Evolutionary conservation across 495 filamentous ascomycete species (phyloP), one percentile per base, ranked within the genome.

Genomic region (Umbilicaria muhlenbergii): DNA sequence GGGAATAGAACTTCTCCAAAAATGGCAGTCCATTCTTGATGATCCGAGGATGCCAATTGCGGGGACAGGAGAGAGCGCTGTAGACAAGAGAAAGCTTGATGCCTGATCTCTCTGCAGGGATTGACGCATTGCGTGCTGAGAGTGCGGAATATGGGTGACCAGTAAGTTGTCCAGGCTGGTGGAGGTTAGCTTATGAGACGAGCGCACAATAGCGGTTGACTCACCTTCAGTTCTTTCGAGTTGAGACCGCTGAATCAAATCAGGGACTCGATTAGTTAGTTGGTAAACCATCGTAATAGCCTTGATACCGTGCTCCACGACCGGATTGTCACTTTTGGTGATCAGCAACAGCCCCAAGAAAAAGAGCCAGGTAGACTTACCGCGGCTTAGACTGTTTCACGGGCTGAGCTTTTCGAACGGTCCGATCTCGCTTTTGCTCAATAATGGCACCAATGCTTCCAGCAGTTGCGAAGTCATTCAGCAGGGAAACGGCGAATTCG

Each of bases 1-100:
- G 92, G 91, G 61, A 96, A 95, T 18, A 99, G 71, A 14, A 96
- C 88, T 52, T 94, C 83, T 45, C 80, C 78, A 56, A 99, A 99
- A 28, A 99, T 93, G 28, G 84, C 80, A 0, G 80, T 86, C 91
- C 91, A 98, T 62, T 95, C 85, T 42, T 83, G 73, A 49, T 89
- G 80, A 41, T 89, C 80, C 13, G 54, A 31, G 10, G 85, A 82
- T 3, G 77, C 81, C 31, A 95, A 65, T 44, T 91, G 78, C 11
- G 74, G 71, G 7, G 85, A 93, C 4, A 95, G 70, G 2, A 99
- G 77, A 16, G 85, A 77, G 36, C 85, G 75, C 54, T 96, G 89
- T 7, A 99, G 69, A 3, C 75, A 85, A n/a, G 80, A 76, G 48
- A 96, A 80, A 10, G 91, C 82, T 55, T 91, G 75, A 49, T 88